phyloP scores from a whole-genome alignment of 768 basidiomycete genomes.

The Suillus alpinus region DNA sequence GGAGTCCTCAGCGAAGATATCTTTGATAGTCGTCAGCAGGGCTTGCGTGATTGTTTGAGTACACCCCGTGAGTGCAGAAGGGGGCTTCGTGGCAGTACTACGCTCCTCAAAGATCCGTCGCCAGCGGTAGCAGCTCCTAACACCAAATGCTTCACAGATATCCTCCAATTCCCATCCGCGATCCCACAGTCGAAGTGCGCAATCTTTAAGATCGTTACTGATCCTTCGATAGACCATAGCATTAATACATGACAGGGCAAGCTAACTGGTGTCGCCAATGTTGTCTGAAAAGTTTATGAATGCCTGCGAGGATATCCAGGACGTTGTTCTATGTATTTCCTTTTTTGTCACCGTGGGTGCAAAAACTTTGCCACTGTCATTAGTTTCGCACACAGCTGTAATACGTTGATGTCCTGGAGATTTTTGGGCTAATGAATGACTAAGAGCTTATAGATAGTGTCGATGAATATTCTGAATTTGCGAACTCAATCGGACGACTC shows the following conservation, averaged over 20 bases:
- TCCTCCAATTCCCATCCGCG: slow-evolving; percentile 18
- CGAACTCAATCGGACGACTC: no score
- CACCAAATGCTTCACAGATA: slow-evolving; percentile 19
- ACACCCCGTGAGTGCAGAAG: slow-evolving; percentile 18
- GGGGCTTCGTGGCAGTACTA: slow-evolving; percentile 15
- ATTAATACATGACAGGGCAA: neutral
- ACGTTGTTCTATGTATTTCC: no score
- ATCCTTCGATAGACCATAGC: slow-evolving; percentile 23
- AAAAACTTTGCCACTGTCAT: no score
- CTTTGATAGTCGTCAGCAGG: slow-evolving; percentile 18
- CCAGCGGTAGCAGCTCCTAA: slow-evolving; percentile 27
- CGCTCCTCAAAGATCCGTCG: slow-evolving; percentile 16
- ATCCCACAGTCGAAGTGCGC: slow-evolving; percentile 21
- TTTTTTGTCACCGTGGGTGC: no score
- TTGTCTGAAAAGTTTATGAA: no score
- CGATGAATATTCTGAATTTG: no score
- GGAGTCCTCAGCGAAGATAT: slow-evolving; percentile 14
- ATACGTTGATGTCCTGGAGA: no score
- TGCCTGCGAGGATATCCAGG: no score
- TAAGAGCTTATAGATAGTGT: no score
- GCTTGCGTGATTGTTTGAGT: slow-evolving; percentile 16
- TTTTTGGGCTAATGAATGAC: no score
- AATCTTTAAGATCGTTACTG: slow-evolving; percentile 26
- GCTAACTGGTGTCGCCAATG: no score
- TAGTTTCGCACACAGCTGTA: no score